Evolutionary conservation across 2,329 filamentous ascomycete species (phyloP).

Genomic region (Colletotrichum siamense): DNA sequence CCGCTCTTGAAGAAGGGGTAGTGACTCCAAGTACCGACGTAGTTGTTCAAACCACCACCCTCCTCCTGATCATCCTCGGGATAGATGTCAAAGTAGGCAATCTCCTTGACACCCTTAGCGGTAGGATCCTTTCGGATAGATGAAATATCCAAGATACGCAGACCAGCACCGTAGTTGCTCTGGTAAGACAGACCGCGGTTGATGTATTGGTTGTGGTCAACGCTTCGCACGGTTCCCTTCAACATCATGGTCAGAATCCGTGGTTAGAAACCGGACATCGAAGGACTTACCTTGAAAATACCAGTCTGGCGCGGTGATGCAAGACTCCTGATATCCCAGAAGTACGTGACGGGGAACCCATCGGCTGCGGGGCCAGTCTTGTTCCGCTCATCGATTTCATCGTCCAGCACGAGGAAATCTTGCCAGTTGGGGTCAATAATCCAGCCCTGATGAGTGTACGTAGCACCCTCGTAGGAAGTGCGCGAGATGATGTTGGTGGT

Average conservation of each 20-base stretch:
- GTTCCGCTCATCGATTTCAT: conserved; percentile 56
- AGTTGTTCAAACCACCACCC: conserved; percentile 35
- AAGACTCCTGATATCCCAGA: conserved; percentile 53
- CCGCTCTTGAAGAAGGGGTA: conserved; percentile 47
- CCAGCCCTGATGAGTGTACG: conserved; percentile 65
- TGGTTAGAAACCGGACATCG: accelerated
- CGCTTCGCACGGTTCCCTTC: conserved; percentile 42
- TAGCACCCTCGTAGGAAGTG: conserved; percentile 59
- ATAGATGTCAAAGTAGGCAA: conserved; percentile 24
- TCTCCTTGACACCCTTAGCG: conserved; percentile 47
- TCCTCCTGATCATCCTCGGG: conserved; percentile 21
- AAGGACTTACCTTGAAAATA: neutral
- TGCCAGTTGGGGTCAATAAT: conserved; percentile 50
- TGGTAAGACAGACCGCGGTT: conserved; percentile 50
- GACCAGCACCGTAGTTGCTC: conserved; percentile 54
- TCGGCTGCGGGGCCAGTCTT: conserved; percentile 42
- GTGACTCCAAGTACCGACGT: conserved; percentile 46
- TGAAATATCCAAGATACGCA: conserved; percentile 43
- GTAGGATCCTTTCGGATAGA: conserved; percentile 45
- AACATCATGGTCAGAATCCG: conserved; percentile 43
- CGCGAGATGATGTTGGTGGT: conserved; percentile 51
- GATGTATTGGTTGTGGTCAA: conserved; percentile 56
- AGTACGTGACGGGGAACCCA: conserved; percentile 53
- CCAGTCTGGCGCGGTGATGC: neutral
- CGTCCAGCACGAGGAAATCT: conserved; percentile 55